Base-by-base conservation (phyloP, 140 eudicot species). In the Oenanthe javanica region DNA sequence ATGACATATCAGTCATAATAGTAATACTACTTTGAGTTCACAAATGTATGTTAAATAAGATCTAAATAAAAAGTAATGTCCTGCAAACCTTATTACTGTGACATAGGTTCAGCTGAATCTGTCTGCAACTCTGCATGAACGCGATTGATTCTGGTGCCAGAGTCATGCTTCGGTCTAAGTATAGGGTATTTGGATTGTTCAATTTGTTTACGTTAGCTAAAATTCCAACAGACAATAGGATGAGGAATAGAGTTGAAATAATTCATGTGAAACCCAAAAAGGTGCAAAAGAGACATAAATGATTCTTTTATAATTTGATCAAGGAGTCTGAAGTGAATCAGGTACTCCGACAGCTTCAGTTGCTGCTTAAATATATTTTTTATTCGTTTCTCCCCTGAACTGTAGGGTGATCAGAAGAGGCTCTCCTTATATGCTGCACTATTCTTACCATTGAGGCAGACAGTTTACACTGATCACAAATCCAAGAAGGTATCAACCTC, bases 391-490 rank as follows among this genome's bases (percentile, higher is more conserved):
- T 72, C 70, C 64, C 72, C 12, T 19, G 51, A 23, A 15, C 77
- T 74, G 54, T 80, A 90, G 94, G 94, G 87, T 79, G 97, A 93
- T 57, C 93, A 89, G 38, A 83, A 73, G 86, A 86, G 93, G 77
- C 86, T 91, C 43, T 84, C 84, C 77, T 74, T 91, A 46, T 89
- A 91, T 84, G 92, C 98, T 59, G 89, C 97, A 1, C 76, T 92
- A 84, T 73, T 95, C 63, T 80, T 92, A 23, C 99, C 97, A 73
- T 84, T 89, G 23, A 84, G 93, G 71, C 85, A 86, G n/a, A 72
- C 88, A 3, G 84, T 84, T 27, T 91, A 89, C 81, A 57, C 9
- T 16, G 93, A 90, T 57, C 85, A 84, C 81, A 94, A 92, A 87
- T 87, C 85, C 76, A 95, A 93, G 86, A 84, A 78, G 86, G 89